phyloP scores from a whole-genome alignment of 2,329 filamentous ascomycete genomes.

The Hyphodiscus sp. region DNA sequence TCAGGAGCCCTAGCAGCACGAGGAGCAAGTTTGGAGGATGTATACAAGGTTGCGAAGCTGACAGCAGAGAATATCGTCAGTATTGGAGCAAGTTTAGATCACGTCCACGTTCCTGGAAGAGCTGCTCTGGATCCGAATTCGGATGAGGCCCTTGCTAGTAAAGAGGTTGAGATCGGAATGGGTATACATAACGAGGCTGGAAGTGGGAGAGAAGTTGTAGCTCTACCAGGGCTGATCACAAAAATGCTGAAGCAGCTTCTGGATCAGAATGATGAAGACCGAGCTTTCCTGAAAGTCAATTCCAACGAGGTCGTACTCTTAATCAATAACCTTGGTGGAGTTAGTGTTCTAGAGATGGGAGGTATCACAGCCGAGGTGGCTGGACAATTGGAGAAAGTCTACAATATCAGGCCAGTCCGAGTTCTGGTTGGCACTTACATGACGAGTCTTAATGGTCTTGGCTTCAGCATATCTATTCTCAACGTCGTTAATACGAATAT shows the following conservation, averaged over 20 bases:
- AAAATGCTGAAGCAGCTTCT: conserved; percentile 62
- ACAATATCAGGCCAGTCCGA: conserved; percentile 53
- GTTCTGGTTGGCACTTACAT: conserved; percentile 63
- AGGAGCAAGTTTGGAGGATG: conserved; percentile 62
- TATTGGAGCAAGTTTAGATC: conserved; percentile 77
- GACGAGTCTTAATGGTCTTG: conserved; percentile 65
- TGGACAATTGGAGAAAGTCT: conserved; percentile 50
- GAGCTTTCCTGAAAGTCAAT: conserved; percentile 52
- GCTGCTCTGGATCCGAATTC: conserved; percentile 44
- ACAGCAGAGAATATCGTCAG: conserved; percentile 72
- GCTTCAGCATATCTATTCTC: conserved; percentile 63
- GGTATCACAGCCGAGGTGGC: conserved; percentile 63
- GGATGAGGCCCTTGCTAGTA: conserved; percentile 48
- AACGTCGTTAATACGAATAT: conserved; percentile 49
- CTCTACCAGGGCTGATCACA: conserved; percentile 43
- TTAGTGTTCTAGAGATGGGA: conserved; percentile 59
- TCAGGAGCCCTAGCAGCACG: conserved; percentile 73
- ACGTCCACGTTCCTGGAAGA: conserved; percentile 89
- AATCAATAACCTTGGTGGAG: conserved; percentile 64
- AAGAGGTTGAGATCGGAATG: conserved; percentile 62
- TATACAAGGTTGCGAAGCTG: conserved; percentile 64
- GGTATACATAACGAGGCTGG: conserved; percentile 64
- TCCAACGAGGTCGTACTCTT: conserved; percentile 58
- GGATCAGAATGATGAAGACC: conserved; percentile 54
- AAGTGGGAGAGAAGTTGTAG: conserved; percentile 43